A percentile compares a stretch with the other conserved stretches of the same genome.
Evolutionary conservation across 2,329 filamentous ascomycete genomes (phyloP).

Genomic region (Chaetomium sp.): DNA sequence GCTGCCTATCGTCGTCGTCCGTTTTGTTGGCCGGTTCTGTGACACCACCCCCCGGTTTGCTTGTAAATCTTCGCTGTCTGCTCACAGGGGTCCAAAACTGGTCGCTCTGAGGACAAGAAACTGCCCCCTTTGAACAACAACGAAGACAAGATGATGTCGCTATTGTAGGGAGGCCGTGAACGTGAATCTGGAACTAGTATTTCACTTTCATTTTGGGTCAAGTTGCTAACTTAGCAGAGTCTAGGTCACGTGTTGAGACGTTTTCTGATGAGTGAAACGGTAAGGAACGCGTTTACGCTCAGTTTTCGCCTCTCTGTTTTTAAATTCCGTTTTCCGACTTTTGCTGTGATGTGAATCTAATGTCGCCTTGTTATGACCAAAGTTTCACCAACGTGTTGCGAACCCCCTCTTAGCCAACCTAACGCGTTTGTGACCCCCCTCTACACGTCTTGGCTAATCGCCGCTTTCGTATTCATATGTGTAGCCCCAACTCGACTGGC

Average conservation of each 20-base stretch:
- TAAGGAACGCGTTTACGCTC: not conserved
- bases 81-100: too few relatives aligned
- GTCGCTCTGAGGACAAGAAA: too few relatives aligned
- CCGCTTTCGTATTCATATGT: slow-evolving; percentile 1
- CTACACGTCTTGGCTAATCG: slow-evolving; percentile 2
- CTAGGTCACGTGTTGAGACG: not conserved
- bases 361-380: not conserved
- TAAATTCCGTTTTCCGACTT: not conserved
- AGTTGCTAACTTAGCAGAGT: not conserved
- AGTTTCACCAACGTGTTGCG: not conserved
- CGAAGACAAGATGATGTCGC: not conserved
- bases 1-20: too few relatives aligned
- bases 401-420: not conserved
- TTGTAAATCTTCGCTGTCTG: too few relatives aligned
- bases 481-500: not conserved
- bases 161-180: not conserved
- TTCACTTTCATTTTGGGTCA: not conserved
- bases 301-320: not conserved
- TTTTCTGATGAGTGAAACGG: not conserved
- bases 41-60: too few relatives aligned
- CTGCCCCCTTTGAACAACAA: not conserved
- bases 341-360: slow-evolving; percentile 1
- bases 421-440: slow-evolving; percentile 3
- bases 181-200: not conserved
- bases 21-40: too few relatives aligned